Evolutionary conservation across 208 protist species (phyloP).

Genomic region (Zelonia costaricensis): DNA sequence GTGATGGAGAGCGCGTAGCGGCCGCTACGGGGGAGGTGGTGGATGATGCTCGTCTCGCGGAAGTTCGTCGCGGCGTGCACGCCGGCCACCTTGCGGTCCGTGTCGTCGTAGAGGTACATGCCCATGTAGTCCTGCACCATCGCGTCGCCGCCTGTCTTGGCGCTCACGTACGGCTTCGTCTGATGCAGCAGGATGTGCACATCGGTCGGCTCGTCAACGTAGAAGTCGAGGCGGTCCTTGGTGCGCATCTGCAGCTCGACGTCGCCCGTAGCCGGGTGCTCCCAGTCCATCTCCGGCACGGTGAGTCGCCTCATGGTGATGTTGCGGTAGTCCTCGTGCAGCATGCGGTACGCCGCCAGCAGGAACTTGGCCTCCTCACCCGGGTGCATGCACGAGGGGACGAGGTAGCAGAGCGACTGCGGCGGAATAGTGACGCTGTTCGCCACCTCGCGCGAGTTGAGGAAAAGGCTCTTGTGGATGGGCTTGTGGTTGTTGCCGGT

Average conservation of each 20-base stretch:
- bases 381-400: conserved; percentile 63
- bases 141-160: conserved; percentile 53
- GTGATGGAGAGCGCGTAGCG: conserved; percentile 75
- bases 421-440: conserved; percentile 59
- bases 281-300: conserved; percentile 47
- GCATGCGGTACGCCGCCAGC: conserved; percentile 48
- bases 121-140: conserved; percentile 80
- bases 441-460: conserved; percentile 77
- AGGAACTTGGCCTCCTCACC: conserved; percentile 50
- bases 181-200: conserved; percentile 77
- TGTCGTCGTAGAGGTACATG: conserved; percentile 85
- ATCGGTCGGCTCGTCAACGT: conserved; percentile 67
- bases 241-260: conserved; percentile 41
- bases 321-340: conserved; percentile 37
- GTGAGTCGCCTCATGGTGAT: conserved; percentile 49
- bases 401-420: conserved; percentile 71
- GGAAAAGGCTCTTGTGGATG: conserved; percentile 74
- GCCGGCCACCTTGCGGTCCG: conserved; percentile 59
- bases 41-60: conserved; percentile 72
- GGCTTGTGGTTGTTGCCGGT: conserved; percentile 79
- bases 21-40: conserved; percentile 55
- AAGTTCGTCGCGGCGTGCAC: conserved; percentile 81
- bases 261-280: conserved; percentile 36
- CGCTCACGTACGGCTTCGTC: conserved; percentile 45
- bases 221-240: conserved; percentile 81